Evolutionary conservation across 768 basidiomycete species (phyloP).

Genomic region (Boletales sp.): DNA sequence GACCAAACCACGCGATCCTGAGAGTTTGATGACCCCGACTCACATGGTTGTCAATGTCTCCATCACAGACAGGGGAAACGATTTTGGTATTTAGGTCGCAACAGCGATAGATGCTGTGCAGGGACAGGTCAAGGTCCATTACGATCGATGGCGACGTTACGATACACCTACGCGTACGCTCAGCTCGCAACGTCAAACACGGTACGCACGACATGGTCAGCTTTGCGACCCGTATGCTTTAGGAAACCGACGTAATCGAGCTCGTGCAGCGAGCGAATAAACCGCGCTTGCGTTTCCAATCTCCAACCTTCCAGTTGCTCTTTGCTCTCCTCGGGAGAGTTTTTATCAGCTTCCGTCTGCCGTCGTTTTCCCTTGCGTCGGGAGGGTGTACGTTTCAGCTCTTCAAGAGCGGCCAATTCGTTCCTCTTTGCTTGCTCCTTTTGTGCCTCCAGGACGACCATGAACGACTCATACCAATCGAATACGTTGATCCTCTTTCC

Average conservation of each 20-base stretch:
- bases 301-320: conserved; percentile 51
- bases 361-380: conserved; percentile 25
- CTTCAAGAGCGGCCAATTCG: background rate
- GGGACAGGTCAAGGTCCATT: conserved; percentile 5
- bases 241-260: conserved; percentile 78
- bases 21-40: background rate
- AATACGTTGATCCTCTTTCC: conserved; percentile 83
- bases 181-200: conserved; percentile 48
- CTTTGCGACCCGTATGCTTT: conserved; percentile 75
- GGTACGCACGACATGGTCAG: conserved; percentile 69
- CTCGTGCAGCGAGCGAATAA: conserved; percentile 77
- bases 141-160: background rate
- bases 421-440: conserved; percentile 11
- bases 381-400: conserved; percentile 13
- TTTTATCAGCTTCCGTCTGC: conserved; percentile 16
- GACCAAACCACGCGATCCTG: background rate
- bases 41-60: conserved; percentile 1
- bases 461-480: conserved; percentile 85
- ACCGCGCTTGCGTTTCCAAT: conserved; percentile 69
- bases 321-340: conserved; percentile 29
- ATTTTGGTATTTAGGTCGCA: background rate
- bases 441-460: conserved; percentile 61
- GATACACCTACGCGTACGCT: conserved; percentile 15
- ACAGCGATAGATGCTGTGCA: conserved; percentile 1
- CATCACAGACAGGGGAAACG: background rate